Base-by-base conservation (phyloP, 1,139 yeast genomes). In the Komagataea norvegica region DNA sequence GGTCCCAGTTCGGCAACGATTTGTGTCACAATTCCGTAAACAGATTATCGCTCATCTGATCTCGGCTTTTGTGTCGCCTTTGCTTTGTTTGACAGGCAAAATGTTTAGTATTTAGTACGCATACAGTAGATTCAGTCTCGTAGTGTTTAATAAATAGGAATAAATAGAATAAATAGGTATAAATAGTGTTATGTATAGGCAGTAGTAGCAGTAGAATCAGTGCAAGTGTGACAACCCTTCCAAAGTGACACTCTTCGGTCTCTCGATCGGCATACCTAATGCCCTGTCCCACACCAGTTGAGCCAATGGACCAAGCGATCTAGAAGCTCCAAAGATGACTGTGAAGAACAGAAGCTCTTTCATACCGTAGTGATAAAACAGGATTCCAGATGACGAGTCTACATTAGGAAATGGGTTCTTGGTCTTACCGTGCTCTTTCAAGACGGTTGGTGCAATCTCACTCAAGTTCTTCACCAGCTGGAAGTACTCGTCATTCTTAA, bases 401-500 rank as follows among this genome's bases (percentile, higher is more conserved):
- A 76, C 82, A 52, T 76, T 76, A 41, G 82, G 82, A 66, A 66
- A 72, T 31, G 82, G 82, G 64, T 76, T 76, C 65, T 74, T 72
- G 54, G 79, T 73, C 64, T 76, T 76, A 29, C 80, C 81, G 60
- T 74, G 80, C 59, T 70, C 59, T 39, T 64, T 68, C 40, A 76
- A 63, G 9, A 76, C 79, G 40, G 55, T 61, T 40, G 82, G 81
- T 14, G 79, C 81, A 36, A 74, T 64, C 52, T 67, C 61, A 14
- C 64, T 57, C 20, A 64, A 40, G 21, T 51, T 52, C 36, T 55
- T 52, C 48, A 64, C 67, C 26, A 64, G 42, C 18, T 52, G 48
- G 35, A 64, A 64, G 37, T 57, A 46, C 10, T 41, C 42, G 39
- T 65, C 68, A 16, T 54, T 39, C 5, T 42, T 33, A 40, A 62